Evolutionary conservation across 495 filamentous ascomycete genomes (phyloP), one percentile per base, ranked within the genome.

Genomic region (Daldinia decipiens): DNA sequence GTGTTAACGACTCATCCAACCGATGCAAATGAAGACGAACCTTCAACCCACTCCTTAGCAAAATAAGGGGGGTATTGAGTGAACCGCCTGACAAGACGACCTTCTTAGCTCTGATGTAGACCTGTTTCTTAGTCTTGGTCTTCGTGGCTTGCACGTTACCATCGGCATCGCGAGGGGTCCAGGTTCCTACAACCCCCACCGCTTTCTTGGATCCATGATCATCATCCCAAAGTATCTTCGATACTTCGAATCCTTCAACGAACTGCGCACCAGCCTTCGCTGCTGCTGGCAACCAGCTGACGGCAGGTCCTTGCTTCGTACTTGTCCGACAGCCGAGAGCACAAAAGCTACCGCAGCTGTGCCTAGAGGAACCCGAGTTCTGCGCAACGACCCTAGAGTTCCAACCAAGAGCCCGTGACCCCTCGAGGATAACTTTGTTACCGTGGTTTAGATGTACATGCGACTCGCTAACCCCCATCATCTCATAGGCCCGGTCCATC

Each of bases 201-300:
- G 89, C 89, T 26, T 82, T 82, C 47, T 80, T 85, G 34, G 83
- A 82, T 0, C 82, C 85, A 5, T 78, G 74, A 5, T 75, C 78
- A 6, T 82, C 75, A n/a, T 84, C 81, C 69, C 93, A 92, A 0
- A 89, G 32, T 9, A 94, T 80, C 52, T 82, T 83, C 6, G 89
- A 82, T 1, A 83, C 87, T 13, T 86, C 76, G 69, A 91, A 90
- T 0, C 91, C 91, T 80, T 95, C 90, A 3, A 92, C 82, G 70
- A 92, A 93, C 12, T 78, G 78, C 0, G 91, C 91, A 5, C 90
- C 91, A 9, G 88, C 86, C 31, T 81, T 85, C 1, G 85, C 87
- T 8, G 92, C 91, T 73, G 93, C 92, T 0, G 86, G 87, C 13
- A 95, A 79, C 78, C 86, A 93, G 0, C 87, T 84, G 17, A 89